phyloP scores from a whole-genome alignment of 345 rosid genomes.

The Salix caprea region DNA sequence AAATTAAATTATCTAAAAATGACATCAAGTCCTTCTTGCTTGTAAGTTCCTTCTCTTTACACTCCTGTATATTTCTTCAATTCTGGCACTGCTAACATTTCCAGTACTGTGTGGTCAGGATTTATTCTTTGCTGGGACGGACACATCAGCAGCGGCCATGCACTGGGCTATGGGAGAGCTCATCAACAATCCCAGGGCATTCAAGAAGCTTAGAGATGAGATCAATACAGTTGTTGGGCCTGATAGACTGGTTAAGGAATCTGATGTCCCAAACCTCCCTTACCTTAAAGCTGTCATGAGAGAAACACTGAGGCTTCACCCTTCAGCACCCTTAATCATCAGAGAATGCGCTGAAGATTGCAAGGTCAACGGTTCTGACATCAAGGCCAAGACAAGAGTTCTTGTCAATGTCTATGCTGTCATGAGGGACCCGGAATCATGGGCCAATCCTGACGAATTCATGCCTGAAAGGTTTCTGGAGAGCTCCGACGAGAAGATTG shows the following conservation, averaged over 20 bases:
- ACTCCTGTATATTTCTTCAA: not conserved
- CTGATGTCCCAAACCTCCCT: slow-evolving; percentile 39
- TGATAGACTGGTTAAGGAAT: slow-evolving; percentile 35
- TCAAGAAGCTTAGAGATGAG: slow-evolving; percentile 38
- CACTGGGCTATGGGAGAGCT: slow-evolving; percentile 59
- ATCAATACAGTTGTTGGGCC: slow-evolving; percentile 30
- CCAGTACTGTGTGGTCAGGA: slow-evolving; percentile 10
- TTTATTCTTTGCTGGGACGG: slow-evolving; percentile 43
- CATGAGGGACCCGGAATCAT: slow-evolving; percentile 44
- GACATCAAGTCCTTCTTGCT: slow-evolving; percentile 37
- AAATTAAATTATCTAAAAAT: slow-evolving; percentile 24
- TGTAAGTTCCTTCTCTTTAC: slow-evolving; percentile 8
- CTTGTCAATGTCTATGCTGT: slow-evolving; percentile 40
- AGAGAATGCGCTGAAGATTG: slow-evolving; percentile 48
- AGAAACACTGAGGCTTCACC: slow-evolving; percentile 46
- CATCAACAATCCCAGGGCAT: slow-evolving; percentile 32
- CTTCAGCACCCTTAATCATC: slow-evolving; percentile 49
- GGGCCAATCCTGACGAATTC: slow-evolving; percentile 40
- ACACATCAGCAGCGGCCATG: slow-evolving; percentile 42
- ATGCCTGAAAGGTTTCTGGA: slow-evolving; percentile 34
- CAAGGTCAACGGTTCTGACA: slow-evolving; percentile 24
- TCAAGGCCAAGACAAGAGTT: slow-evolving; percentile 40
- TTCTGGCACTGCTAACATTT: not conserved
- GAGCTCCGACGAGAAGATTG: slow-evolving; percentile 29
- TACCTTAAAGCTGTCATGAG: slow-evolving; percentile 41